These are phyloP conservation scores for Bromus sterilis DNA, from an alignment of 176 grass and related monocot genomes.

Conservation along the genomic window DNA sequence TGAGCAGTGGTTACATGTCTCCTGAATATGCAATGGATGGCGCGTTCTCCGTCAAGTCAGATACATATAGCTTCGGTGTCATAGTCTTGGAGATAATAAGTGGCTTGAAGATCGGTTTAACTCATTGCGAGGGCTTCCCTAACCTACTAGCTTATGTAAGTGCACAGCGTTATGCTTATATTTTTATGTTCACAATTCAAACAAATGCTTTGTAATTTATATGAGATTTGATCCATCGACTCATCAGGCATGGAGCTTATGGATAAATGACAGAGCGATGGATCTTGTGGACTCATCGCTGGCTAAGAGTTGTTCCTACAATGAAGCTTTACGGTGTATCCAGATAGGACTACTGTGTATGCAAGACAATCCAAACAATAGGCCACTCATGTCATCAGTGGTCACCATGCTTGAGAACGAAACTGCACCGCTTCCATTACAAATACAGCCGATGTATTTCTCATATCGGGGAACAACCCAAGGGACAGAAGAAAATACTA, in stretches of 20 bases:
- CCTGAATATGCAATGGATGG: too few species aligned
- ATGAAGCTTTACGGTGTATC: conserved; percentile 29
- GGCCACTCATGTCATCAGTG: conserved; percentile 40
- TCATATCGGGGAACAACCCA: not conserved
- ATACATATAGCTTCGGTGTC: conserved; percentile 50
- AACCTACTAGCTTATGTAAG: conserved; percentile 49
- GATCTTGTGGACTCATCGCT: conserved; percentile 29
- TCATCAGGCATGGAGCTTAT: conserved; percentile 44
- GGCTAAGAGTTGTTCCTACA: not conserved
- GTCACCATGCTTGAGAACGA: conserved; percentile 40
- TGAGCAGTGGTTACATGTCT: conserved; percentile 45
- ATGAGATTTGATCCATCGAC: not conserved
- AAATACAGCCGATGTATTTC: conserved; percentile 29
- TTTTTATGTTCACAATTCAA: not conserved
- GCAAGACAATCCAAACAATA: conserved; percentile 30
- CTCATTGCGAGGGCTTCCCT: not conserved
- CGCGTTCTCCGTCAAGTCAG: conserved; percentile 45
- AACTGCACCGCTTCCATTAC: not conserved
- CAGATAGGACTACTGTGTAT: conserved; percentile 50
- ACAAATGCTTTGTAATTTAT: not conserved
- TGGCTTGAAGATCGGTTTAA: conserved; percentile 28
- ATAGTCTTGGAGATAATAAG: conserved; percentile 53
- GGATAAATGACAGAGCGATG: conserved; percentile 28
- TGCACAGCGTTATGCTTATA: not conserved
- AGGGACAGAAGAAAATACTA: conserved; percentile 3